These are phyloP conservation scores for Curvularia eragrostidis DNA, from an alignment of 2,329 filamentous ascomycete genomes.

Conservation along the genomic window DNA sequence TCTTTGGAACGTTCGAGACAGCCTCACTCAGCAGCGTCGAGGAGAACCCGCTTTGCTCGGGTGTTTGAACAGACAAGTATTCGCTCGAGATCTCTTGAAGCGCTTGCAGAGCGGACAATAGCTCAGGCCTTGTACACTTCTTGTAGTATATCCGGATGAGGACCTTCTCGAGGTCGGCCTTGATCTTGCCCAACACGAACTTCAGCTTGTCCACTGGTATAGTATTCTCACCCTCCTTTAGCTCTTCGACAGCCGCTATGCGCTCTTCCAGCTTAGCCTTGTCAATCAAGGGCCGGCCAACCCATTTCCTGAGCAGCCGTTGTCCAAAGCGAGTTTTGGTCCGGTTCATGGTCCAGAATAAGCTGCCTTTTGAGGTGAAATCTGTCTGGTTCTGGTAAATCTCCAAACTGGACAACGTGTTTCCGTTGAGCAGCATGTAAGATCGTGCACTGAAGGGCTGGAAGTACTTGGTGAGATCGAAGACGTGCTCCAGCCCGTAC, in stretches of 20 bases:
- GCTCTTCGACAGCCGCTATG: slow-evolving; percentile 83
- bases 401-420: slow-evolving; percentile 90
- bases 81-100: slow-evolving; percentile 81
- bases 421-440: slow-evolving; percentile 96
- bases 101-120: slow-evolving; percentile 83
- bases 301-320: slow-evolving; percentile 89
- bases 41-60: slow-evolving; percentile 73
- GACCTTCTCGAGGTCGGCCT: slow-evolving; percentile 86
- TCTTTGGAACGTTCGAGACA: slow-evolving; percentile 76
- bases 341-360: slow-evolving; percentile 95
- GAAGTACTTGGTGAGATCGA: slow-evolving; percentile 96
- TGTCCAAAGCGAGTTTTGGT: slow-evolving; percentile 90
- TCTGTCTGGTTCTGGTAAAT: slow-evolving; percentile 96
- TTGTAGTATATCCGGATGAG: slow-evolving; percentile 97
- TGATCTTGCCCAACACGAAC: slow-evolving; percentile 72
- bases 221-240: slow-evolving; percentile 72
- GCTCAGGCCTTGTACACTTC: slow-evolving; percentile 88
- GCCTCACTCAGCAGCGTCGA: slow-evolving; percentile 74
- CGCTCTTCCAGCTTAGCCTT: slow-evolving; percentile 76
- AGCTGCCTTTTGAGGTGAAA: slow-evolving; percentile 79
- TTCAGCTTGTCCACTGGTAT: slow-evolving; percentile 75
- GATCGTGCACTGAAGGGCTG: slow-evolving; percentile 92
- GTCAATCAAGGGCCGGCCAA: slow-evolving; percentile 87
- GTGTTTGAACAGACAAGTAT: slow-evolving; percentile 70
- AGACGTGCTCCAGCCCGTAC: slow-evolving; percentile 93